Conservation (phyloP, 2,329 filamentous ascomycete genomes). For the Simplicillium aogashimaense region DNA sequence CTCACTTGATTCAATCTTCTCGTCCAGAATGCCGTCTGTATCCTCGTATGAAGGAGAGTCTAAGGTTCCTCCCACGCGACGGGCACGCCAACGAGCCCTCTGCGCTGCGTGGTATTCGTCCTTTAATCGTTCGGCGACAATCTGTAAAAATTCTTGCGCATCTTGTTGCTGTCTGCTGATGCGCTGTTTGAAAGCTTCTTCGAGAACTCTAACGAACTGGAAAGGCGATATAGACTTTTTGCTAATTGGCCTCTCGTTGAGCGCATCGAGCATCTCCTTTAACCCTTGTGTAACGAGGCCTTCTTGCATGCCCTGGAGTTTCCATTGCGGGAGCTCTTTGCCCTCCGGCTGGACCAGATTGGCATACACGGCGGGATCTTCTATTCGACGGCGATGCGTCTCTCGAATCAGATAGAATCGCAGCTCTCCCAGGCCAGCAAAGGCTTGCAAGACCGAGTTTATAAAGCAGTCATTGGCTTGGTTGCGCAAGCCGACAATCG, state of each 20-base stretch:
- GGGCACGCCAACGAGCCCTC: constrained; percentile 55
- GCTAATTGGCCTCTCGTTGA: constrained; percentile 90
- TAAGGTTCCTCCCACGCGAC: constrained; percentile 14
- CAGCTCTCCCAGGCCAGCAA: constrained; percentile 83
- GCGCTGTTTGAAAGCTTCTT: constrained; percentile 76
- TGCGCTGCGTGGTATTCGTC: constrained; percentile 88
- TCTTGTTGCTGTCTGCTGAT: constrained; percentile 95
- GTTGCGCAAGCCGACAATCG: constrained; percentile 81
- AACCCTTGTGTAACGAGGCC: constrained; percentile 78
- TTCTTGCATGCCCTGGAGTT: constrained; percentile 60
- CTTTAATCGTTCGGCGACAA: constrained; percentile 81
- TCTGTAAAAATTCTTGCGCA: constrained; percentile 92
- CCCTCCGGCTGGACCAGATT: constrained; percentile 42
- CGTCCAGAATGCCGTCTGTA: background rate
- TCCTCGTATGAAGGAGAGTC: constrained; percentile 13
- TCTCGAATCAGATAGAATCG: constrained; percentile 88
- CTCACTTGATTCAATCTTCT: background rate
- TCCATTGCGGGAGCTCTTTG: constrained; percentile 43
- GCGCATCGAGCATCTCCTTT: constrained; percentile 82
- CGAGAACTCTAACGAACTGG: constrained; percentile 74
- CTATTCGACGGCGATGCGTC: constrained; percentile 72
- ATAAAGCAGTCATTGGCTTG: constrained; percentile 95
- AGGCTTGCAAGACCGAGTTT: constrained; percentile 88
- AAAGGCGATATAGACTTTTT: constrained; percentile 86
- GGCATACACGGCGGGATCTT: constrained; percentile 67